These are phyloP conservation scores for Tephrocybe sp. DNA, from an alignment of 768 basidiomycete species.

Conservation along the genomic window DNA sequence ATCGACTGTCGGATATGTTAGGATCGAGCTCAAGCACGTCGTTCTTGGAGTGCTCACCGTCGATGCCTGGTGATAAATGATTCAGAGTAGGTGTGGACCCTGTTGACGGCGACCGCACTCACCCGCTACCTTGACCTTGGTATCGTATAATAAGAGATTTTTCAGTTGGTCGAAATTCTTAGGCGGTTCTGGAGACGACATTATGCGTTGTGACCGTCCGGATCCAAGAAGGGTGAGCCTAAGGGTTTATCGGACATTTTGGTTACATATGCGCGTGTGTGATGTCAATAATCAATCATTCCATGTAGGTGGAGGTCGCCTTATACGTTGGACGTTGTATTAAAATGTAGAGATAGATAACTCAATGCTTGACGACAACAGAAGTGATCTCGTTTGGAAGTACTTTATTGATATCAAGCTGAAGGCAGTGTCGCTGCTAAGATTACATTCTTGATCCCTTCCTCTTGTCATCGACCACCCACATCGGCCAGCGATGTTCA, in stretches of 20 bases:
- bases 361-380: too few species aligned
- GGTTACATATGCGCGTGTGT: too few species aligned
- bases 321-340: too few species aligned
- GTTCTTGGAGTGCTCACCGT: conserved; percentile 47
- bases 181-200: conserved; percentile 1
- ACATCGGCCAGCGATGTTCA: conserved; percentile 54
- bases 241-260: too few species aligned
- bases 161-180: conserved; percentile 55
- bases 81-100: background rate
- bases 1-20: conserved; percentile 56
- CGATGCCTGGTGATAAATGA: conserved; percentile 40
- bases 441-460: background rate
- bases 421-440: too few species aligned
- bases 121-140: conserved; percentile 95
- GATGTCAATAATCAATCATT: too few species aligned
- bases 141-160: conserved; percentile 53
- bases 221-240: too few species aligned
- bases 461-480: background rate
- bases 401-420: too few species aligned
- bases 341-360: too few species aligned
- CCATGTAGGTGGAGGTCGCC: too few species aligned
- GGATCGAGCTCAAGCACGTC: background rate
- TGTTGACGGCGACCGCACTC: conserved; percentile 20
- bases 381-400: too few species aligned
- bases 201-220: background rate